Percentiles rank a stretch among this genome's conserved stretches.
Conservation (phyloP, 495 filamentous ascomycete species). For the Penicillium soppii region DNA sequence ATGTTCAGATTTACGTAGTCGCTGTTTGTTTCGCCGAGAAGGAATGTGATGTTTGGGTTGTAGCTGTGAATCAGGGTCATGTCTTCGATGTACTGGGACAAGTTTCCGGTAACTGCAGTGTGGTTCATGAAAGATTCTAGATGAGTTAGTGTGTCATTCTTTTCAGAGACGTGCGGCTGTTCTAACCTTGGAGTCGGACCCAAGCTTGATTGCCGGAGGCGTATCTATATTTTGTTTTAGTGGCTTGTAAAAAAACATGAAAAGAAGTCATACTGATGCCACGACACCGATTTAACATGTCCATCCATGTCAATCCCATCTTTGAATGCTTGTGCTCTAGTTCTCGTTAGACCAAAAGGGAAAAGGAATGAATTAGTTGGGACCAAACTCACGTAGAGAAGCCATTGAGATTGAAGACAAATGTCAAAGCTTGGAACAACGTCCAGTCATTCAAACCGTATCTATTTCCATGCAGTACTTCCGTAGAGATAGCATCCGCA, state of each 20-base stretch:
- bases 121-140: slow-evolving; percentile 21
- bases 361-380: neutral
- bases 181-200: slow-evolving; percentile 15
- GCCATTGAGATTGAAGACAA: slow-evolving; percentile 2
- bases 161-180: no score
- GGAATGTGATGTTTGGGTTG: slow-evolving; percentile 9
- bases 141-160: neutral
- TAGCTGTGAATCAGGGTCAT: slow-evolving; percentile 5
- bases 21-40: slow-evolving; percentile 20
- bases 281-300: slow-evolving; percentile 16
- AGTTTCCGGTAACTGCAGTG: slow-evolving; percentile 7
- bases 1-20: slow-evolving; percentile 18
- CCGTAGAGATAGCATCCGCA: slow-evolving; percentile 14
- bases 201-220: slow-evolving; percentile 14
- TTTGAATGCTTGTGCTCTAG: slow-evolving; percentile 9
- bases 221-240: slow-evolving; percentile 1
- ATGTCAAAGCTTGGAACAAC: slow-evolving; percentile 20
- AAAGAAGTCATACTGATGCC: slow-evolving; percentile 12
- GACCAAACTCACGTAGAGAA: slow-evolving; percentile 7
- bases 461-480: slow-evolving; percentile 10
- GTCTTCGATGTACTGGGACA: slow-evolving; percentile 14
- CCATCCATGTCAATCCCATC: slow-evolving; percentile 12
- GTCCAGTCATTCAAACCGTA: slow-evolving; percentile 14
- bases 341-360: neutral
- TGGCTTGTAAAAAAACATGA: neutral